Evolutionary conservation across 352 stramenopile species (phyloP), one percentile per base, ranked within the genome.

Genomic region (Globisporangium nodosum): DNA sequence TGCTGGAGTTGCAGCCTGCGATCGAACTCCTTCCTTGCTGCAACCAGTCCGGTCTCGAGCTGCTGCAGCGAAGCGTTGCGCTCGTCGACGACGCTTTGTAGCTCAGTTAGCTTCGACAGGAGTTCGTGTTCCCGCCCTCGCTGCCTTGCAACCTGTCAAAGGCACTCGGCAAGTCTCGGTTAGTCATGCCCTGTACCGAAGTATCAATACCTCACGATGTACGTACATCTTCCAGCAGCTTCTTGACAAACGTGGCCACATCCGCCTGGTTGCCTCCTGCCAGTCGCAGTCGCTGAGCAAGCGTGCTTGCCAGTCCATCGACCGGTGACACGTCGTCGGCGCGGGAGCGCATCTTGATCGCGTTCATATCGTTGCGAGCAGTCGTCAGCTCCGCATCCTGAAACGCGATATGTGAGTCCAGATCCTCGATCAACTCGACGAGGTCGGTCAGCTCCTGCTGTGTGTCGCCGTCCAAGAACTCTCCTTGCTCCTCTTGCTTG

Each of bases 321-420:
- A 92, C 54, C 0, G 79, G 78, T 0, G 76, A 86, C 40, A 64
- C 69, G 11, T 84, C 52, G 16, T 85, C 60, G 5, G 60, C 61
- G 24, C 80, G 68, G 0, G 74, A 66, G 1, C 62, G 65, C 42
- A 74, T 58, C 52, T 85, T 77, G 37, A 87, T 74, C n/a, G 65
- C 27, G 39, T 70, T 35, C n/a, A 88, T 58, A 49, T 88, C 81
- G 33, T 81, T 74, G 2, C 78, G 62, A 5, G 82, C 80, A 35
- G 71, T 52, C 18, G 61, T 61, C 20, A 94, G 56, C 59, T 94
- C 78, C 0, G 80, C 69, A 52, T 94, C 85, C 52, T 94, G 85
- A 58, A 94, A 94, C 6, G 78, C 68, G 31, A 94, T 90, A 54
- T 92, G 85, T 3, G 85, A 94, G 30, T 79, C 81, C 43, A 92